Base-by-base conservation (phyloP, 2,329 filamentous ascomycete species). In the Graphilbum fragrans region DNA sequence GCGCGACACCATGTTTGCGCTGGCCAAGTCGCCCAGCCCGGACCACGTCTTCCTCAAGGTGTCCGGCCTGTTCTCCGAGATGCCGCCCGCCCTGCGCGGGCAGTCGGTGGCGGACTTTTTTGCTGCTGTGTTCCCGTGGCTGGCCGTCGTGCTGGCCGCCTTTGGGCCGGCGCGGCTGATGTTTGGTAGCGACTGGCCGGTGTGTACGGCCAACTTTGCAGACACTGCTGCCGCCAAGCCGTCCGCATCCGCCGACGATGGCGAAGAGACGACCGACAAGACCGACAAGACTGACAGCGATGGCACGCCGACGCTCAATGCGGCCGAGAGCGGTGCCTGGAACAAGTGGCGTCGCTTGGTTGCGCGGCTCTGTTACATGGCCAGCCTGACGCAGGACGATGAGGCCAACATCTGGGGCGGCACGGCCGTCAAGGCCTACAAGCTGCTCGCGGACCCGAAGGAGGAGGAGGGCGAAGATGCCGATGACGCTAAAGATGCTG, bases 171-270 rank as follows among this genome's bases (percentile, higher is more conserved):
- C 66, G 19, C 71, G 86, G 48, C 71, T 92, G 55, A 87, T 96
- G 80, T 95, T 92, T 59, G 88, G 82, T 20, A 88, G 82, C 49
- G 87, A 95, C 59, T 96, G 90, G 90, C 88, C 90, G 2, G 81
- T 95, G 1, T 94, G 86, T 62, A 88, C 86, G 47, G 64, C 86
- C 27, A 74, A 74, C 1, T 62, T 66, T 17, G 58, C 52, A 20
- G 53, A 55, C 11, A 27, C 33, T 21, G 19, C 37, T 9, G 32
- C 39, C 4, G 16, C 22, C 1, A 34, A 19, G 11, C n/a, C 38
- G 5, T n/a, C n/a, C n/a, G n/a, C n/a, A n/a, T n/a, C n/a, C n/a
- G n/a, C n/a, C n/a, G n/a, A n/a, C n/a, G n/a, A n/a, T n/a, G n/a
- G n/a, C n/a, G 33, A 12, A 12, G 33, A 10, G 8, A 18, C 9